Percentiles rank a stretch among this genome's conserved stretches.
phyloP scores from a whole-genome alignment of 2,329 filamentous ascomycete species.

The Penicillium aurantiogriseum region DNA sequence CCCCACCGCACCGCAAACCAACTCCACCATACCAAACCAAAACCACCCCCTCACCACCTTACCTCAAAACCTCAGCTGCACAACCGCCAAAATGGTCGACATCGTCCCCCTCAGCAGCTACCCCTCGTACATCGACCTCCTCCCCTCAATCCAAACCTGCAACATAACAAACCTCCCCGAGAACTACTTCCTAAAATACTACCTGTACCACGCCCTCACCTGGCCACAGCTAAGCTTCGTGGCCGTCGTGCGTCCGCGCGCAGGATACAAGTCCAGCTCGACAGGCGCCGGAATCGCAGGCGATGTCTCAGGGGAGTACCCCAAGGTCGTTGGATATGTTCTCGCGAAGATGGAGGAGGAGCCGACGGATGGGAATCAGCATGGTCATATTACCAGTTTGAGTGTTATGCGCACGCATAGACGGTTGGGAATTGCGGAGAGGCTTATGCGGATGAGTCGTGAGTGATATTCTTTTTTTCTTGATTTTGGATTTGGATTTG shows the following conservation, averaged over 20 bases:
- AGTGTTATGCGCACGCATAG: conserved; percentile 96
- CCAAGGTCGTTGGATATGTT: conserved; percentile 98
- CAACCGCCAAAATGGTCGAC: conserved; percentile 46
- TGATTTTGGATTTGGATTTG: conserved; percentile 2
- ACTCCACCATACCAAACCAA: not conserved
- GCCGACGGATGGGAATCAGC: conserved; percentile 81
- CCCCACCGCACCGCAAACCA: conserved; percentile 1
- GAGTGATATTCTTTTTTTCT: conserved; percentile 38
- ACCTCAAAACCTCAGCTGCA: no score
- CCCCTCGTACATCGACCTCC: conserved; percentile 71
- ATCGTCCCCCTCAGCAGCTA: conserved; percentile 49
- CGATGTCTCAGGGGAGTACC: conserved; percentile 58
- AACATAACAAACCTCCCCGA: conserved; percentile 99
- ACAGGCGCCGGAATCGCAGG: conserved; percentile 20
- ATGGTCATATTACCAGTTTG: conserved; percentile 94
- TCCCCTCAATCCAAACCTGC: conserved; percentile 87
- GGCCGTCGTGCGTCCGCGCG: conserved; percentile 82
- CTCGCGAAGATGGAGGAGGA: conserved; percentile 99
- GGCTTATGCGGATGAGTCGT: conserved; percentile 96
- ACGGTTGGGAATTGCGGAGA: conserved; percentile 87
- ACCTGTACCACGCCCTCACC: conserved; percentile 96
- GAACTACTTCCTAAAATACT: conserved; percentile 99
- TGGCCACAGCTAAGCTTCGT: conserved; percentile 98
- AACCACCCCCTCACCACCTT: not conserved
- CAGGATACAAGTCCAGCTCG: conserved; percentile 71